Base-by-base conservation (phyloP, 495 filamentous ascomycete species). In the Penicillium crystallinum region DNA sequence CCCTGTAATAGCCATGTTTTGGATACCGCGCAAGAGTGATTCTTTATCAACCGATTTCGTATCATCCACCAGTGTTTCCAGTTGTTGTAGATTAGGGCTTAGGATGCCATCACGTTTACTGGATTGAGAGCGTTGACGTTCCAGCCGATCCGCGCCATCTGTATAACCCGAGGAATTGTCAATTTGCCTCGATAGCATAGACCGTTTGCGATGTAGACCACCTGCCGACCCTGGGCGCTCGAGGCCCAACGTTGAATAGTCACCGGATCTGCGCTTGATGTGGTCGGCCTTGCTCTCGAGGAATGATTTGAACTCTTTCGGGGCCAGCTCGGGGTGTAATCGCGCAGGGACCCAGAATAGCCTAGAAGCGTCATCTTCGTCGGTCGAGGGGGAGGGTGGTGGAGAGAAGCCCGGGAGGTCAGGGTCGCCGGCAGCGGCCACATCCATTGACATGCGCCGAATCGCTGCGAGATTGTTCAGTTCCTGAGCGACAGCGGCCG, bases 361-460 rank as follows among this genome's bases (percentile, higher is more conserved):
- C 54, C 89, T 82, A 1, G 91, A 89, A 4, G 90, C 80, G 70
- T 97, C 95, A 59, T 90, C 86, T 63, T 95, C 92, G 55, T 90
- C 87, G 41, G 82, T 81, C 5, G 73, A 72, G 29, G 84, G 83
- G 6, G 83, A 84, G 8, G 91, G 89, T 6, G 91, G 83, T 53
- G 83, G 76, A 4, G 89, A 81, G 70, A 93, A 96, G 11, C 86
- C 85, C 29, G 95, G 90, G 46, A 99, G 76, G 67, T 99, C 93
- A 4, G 93, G 93, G 66, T 99, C 93, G 48, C 81, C 84, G n/a
- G 86, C 82, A 35, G 86, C 88, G 47, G 88, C 87, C 12, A 95
- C 93, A 69, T 97, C 91, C 95, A 99, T 97, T 14, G 93, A 97
- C 89, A 99, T 92, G 50, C 93, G 86, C 54, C 93, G 84, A 52